A percentile compares a stretch with the other conserved stretches of the same genome.
Evolutionary conservation across 23 red algal species (phyloP).

Genomic region (Cyanidioschyzon merolae): DNA sequence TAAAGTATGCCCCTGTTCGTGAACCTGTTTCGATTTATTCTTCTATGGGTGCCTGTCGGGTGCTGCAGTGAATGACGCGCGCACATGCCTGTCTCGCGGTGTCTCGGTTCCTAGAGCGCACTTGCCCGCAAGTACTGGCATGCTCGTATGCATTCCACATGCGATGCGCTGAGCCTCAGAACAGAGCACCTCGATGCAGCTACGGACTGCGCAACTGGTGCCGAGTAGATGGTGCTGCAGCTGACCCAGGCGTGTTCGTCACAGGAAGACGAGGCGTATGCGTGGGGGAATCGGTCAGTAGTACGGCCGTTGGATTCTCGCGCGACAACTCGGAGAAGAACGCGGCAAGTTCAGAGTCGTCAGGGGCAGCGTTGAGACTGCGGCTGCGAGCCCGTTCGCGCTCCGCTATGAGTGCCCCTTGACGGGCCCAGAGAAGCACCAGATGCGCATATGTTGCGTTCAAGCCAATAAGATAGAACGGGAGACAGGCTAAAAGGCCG

Average conservation of each 20-base stretch:
- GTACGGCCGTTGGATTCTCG: neutral
- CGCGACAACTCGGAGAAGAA: neutral
- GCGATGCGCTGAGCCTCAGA: too few species aligned
- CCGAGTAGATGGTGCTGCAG: neutral
- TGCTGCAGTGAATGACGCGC: too few species aligned
- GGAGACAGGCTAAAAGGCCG: neutral
- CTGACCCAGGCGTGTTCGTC: neutral
- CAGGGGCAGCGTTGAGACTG: neutral
- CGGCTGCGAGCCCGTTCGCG: slow-evolving; percentile 1
- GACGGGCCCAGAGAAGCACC: slow-evolving; percentile 9
- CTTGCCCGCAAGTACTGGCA: too few species aligned
- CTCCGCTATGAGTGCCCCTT: neutral
- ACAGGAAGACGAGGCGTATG: neutral
- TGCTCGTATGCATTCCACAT: too few species aligned
- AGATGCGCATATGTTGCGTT: slow-evolving; percentile 13
- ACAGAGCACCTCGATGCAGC: too few species aligned
- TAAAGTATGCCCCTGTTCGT: too few species aligned
- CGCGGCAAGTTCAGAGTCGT: neutral
- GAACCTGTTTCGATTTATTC: too few species aligned
- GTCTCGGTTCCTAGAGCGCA: too few species aligned
- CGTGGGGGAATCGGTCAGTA: neutral
- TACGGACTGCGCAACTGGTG: neutral
- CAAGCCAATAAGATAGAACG: neutral
- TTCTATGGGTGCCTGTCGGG: too few species aligned
- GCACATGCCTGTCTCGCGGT: too few species aligned